Evolutionary conservation across 2,329 filamentous ascomycete species (phyloP), one percentile per base, ranked within the genome.

Genomic region (Harringtonia aguacate): DNA sequence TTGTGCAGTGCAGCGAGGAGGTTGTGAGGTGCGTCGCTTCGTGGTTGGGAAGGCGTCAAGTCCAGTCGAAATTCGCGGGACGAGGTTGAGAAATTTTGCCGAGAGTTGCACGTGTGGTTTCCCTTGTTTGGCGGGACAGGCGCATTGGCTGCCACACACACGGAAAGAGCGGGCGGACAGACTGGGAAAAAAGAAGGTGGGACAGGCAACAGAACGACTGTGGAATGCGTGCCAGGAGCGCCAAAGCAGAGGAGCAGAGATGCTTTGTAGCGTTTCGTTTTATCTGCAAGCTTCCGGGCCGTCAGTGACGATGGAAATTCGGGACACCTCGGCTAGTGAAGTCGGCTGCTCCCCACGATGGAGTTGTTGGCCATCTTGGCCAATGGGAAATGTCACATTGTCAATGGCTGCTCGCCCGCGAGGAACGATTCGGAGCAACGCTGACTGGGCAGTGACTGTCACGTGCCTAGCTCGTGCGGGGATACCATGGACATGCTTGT

Each of bases 241-340:
- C n/a, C n/a, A n/a, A n/a, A 6, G 17, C 9, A 12, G 24, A 30
- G 35, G 31, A 12, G 21, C 13, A 28, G 24, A 24, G 27, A 36
- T 6, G 35, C 22, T 37, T 24, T 41, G 39, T 41, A 20, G 39
- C 29, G 18, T 28, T 27, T 31, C 20, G n/a, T 36, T 41, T 47
- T 46, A 40, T 46, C 44, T 41, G 29, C 21, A 21, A 38, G 35
- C 39, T 36, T 39, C 4, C n/a, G 5, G n/a, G n/a, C 35, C 42
- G 34, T 42, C 41, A 45, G 34, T 49, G 49, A 51, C 46, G 46
- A 50, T 45, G 22, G 48, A 48, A 50, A 48, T 48, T 52, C 50
- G 50, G 50, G 49, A 48, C 49, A 51, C 49, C 50, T 52, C 50
- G 50, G 50, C 41, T 52, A 49, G 47, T 44, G 33, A 28, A 41